Evolutionary conservation across 2,329 filamentous ascomycete genomes (phyloP).

Genomic region (Fusarium secorum): DNA sequence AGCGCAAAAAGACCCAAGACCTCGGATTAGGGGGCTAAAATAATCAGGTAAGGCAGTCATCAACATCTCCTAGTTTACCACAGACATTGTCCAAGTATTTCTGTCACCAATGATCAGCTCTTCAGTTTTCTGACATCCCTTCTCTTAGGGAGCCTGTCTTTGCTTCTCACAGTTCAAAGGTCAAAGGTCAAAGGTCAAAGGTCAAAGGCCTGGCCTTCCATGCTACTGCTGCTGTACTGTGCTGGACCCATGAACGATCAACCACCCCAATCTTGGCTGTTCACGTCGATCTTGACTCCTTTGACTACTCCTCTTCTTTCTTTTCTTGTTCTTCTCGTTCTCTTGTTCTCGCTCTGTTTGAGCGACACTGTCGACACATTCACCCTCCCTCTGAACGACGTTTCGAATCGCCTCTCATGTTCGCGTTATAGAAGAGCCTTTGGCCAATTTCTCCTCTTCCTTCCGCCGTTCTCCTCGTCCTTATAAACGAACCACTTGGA

Average conservation of each 20-base stretch:
- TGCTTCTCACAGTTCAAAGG: neutral
- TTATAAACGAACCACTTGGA: constrained; percentile 11
- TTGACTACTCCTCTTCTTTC: constrained; percentile 29
- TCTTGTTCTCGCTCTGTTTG: constrained; percentile 30
- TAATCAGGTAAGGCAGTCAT: neutral
- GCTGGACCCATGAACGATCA: constrained; percentile 38
- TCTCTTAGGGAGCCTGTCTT: neutral
- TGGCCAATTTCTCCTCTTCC: constrained; percentile 30
- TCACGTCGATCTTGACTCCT: constrained; percentile 36
- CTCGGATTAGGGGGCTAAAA: neutral
- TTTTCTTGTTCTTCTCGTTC: constrained; percentile 2
- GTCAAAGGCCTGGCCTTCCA: neutral
- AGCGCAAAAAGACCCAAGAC: neutral
- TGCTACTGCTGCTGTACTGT: neutral
- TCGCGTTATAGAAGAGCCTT: constrained; percentile 48
- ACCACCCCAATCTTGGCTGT: constrained; percentile 26
- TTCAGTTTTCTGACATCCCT: neutral
- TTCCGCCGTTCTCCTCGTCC: constrained; percentile 21
- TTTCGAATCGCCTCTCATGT: constrained; percentile 43
- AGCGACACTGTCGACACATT: constrained; percentile 24
- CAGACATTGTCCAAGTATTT: neutral
- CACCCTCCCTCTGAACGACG: neutral
- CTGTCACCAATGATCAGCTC: neutral
- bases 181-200: neutral
- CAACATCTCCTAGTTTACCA: too few species aligned